Percentiles rank a stretch among this genome's conserved stretches.
Evolutionary conservation across 257 asterid species (phyloP).

Genomic region (Solanum ossicruentum): DNA sequence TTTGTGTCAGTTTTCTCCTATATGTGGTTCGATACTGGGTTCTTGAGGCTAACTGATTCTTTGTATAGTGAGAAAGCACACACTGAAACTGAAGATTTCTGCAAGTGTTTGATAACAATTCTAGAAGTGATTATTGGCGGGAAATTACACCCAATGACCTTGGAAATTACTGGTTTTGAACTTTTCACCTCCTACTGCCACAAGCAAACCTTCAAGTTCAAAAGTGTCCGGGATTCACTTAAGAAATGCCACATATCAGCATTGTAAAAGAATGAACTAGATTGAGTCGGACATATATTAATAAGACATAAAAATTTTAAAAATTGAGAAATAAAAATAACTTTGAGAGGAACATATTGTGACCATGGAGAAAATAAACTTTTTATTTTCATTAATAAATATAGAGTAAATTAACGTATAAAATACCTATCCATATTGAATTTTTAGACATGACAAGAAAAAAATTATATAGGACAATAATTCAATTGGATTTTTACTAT

Average conservation of each 20-base stretch:
- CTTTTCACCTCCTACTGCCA: not conserved
- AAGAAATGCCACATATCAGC: not conserved
- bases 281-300: not conserved
- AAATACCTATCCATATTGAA: not conserved
- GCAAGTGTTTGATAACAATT: not conserved
- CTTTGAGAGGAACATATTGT: not conserved
- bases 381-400: not conserved
- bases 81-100: not conserved
- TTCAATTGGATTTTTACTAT: not conserved
- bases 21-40: constrained; percentile 26
- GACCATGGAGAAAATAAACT: not conserved
- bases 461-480: not conserved
- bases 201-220: not conserved
- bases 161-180: not conserved
- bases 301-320: not conserved
- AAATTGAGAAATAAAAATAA: not conserved
- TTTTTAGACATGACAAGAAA: too few species aligned
- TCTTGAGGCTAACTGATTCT: constrained; percentile 10
- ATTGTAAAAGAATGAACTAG: not conserved
- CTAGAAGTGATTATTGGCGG: not conserved
- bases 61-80: not conserved
- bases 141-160: not conserved
- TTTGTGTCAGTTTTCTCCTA: constrained; percentile 18
- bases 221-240: not conserved
- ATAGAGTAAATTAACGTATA: not conserved